Base-by-base conservation (phyloP, 441 rosid species). In the Geranium incanum region DNA sequence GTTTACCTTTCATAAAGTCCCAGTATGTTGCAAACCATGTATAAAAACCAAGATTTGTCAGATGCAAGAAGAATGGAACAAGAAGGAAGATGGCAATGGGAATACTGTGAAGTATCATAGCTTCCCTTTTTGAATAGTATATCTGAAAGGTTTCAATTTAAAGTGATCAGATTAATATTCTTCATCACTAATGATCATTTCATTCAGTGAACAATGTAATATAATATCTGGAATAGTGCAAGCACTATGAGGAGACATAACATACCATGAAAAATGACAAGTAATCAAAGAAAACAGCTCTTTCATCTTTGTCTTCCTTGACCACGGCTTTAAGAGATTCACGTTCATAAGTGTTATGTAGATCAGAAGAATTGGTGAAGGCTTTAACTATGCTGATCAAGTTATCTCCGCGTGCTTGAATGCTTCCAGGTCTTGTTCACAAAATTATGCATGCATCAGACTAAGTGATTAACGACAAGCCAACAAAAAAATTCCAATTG, bases 361-460 rank as follows among this genome's bases (percentile, higher is more conserved):
- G 85, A 83, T 79, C 80, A 72, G 97, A 80, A 84, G 97, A 91
- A 76, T 84, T 90, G 33, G 91, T 70, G 64, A 95, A 95, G 71
- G 89, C 92, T 84, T 91, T 87, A 66, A 91, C 83, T 38, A 91
- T 23, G 74, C 88, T 84, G 74, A 85, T 66, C 74, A 95, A 86
- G 84, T 95, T 95, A 12, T 95, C 98, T 80, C 98, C 99, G 39
- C 98, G 98, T 38, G 93, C 98, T 88, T 95, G 99, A 81, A 95
- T 83, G 88, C 96, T 92, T 73, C 99, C 99, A 74, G 99, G 98
- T 86, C 99, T 95, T 88, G 75, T 82, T 80, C n/a, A 73, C 68
- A 70, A 72, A 73, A 67, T 74, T n/a, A 75, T 71, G 66, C 72
- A 84, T 73, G 68, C 36, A 74, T 81, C 59, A 82, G 82, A 74